Evolutionary conservation across 2,329 filamentous ascomycete genomes (phyloP).

Genomic region (Apiospora kogelbergensis): DNA sequence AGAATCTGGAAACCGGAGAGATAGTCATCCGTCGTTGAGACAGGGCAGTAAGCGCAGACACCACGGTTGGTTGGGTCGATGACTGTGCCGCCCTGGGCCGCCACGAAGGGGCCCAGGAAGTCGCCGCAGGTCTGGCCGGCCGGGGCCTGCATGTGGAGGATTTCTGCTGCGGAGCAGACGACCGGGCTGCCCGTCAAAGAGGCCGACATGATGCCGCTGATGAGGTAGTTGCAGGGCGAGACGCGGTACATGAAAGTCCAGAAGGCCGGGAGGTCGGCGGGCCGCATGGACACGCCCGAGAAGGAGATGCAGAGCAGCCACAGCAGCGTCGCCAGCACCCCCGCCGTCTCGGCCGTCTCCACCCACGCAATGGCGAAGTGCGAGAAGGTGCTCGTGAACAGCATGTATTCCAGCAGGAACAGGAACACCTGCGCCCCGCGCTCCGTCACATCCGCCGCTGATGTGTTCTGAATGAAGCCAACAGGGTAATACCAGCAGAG

Average conservation of each 20-base stretch:
- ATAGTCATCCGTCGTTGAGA: constrained; percentile 31
- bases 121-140: constrained; percentile 60
- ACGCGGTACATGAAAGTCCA: constrained; percentile 75
- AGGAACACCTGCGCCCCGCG: constrained; percentile 66
- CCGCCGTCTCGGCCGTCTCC: constrained; percentile 72
- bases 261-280: constrained; percentile 63
- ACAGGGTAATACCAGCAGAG: constrained; percentile 68
- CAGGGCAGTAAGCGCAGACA: constrained; percentile 15
- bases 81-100: constrained; percentile 70
- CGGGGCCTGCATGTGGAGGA: constrained; percentile 56
- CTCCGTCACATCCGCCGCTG: background rate
- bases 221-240: constrained; percentile 71
- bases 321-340: constrained; percentile 72
- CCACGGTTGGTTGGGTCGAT: constrained; percentile 43
- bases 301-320: constrained; percentile 72
- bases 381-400: constrained; percentile 82
- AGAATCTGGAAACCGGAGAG: constrained; percentile 38
- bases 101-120: constrained; percentile 64
- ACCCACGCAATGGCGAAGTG: constrained; percentile 75
- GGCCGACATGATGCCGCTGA: constrained; percentile 66
- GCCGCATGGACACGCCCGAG: constrained; percentile 75
- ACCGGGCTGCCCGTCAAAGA: constrained; percentile 54
- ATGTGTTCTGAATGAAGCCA: constrained; percentile 42
- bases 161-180: constrained; percentile 42
- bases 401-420: constrained; percentile 70